A percentile compares a stretch with the other conserved stretches of the same genome.
Conservation (phyloP, 495 filamentous ascomycete species). For the Penicillium cosmopolitanum region DNA sequence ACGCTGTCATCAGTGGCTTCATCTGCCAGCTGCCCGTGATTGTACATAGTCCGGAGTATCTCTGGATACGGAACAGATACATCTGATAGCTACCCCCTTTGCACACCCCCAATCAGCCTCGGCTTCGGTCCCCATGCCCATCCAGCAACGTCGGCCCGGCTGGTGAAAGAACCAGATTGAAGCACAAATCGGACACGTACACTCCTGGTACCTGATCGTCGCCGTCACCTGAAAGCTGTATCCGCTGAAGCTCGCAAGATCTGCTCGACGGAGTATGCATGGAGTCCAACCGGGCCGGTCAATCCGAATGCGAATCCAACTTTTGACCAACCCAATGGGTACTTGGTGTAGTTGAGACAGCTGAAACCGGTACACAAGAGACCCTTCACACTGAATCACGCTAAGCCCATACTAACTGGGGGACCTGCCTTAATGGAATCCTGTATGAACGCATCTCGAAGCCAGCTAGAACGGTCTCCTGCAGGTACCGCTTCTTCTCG, state of each 20-base stretch:
- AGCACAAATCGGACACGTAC: background rate
- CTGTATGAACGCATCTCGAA: conserved; percentile 11
- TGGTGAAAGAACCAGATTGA: background rate
- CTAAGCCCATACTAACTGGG: background rate
- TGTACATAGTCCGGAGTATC: background rate
- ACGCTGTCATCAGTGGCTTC: conserved; percentile 2
- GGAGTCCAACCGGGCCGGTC: conserved; percentile 7
- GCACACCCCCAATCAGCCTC: conserved; percentile 7
- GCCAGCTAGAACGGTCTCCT: conserved; percentile 26
- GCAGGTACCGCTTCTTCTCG: conserved; percentile 27
- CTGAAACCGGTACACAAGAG: background rate
- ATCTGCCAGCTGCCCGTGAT: background rate
- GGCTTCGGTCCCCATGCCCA: conserved; percentile 3
- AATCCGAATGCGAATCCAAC: conserved; percentile 1
- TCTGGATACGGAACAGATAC: background rate
- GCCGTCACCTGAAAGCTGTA: conserved; percentile 5
- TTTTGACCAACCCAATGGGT: background rate
- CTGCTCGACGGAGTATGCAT: background rate
- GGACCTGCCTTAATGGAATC: conserved; percentile 2
- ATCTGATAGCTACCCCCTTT: conserved; percentile 2
- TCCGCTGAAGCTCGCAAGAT: conserved; percentile 5
- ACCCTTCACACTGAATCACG: background rate
- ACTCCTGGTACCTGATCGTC: conserved; percentile 3
- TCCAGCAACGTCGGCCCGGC: background rate
- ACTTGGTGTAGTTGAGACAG: background rate